Percentiles rank a stretch among this genome's conserved stretches.
These are phyloP conservation scores for Trichomonascaceae sp. DNA, from an alignment of 1,139 yeast genomes.

Conservation along the genomic window DNA sequence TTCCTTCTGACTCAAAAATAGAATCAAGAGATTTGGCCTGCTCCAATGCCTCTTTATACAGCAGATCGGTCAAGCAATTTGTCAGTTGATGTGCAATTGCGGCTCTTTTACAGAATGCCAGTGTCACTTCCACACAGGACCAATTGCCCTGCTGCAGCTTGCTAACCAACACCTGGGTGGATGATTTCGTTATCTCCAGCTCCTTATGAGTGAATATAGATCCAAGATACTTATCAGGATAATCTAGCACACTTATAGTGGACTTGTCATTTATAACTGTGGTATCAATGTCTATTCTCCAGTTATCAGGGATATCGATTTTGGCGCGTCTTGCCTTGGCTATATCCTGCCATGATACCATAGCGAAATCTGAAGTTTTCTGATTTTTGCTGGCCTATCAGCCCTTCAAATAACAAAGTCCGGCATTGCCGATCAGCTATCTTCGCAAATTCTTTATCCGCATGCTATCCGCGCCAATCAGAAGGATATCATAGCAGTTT, in stretches of 20 bases:
- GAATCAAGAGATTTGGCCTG: conserved; percentile 46
- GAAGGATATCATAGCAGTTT: not conserved
- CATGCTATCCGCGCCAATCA: not conserved
- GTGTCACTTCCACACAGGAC: conserved; percentile 6
- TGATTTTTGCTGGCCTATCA: not conserved
- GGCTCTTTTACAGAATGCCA: conserved; percentile 38
- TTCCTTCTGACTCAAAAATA: conserved; percentile 19
- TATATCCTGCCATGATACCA: not conserved
- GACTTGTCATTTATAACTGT: not conserved
- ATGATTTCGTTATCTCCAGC: conserved; percentile 1
- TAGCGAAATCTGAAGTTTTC: not conserved
- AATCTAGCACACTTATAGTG: not conserved
- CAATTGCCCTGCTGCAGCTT: not conserved
- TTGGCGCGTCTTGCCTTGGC: not conserved
- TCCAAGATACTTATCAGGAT: not conserved
- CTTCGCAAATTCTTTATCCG: no score
- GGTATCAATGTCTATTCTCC: not conserved
- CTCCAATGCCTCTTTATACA: conserved; percentile 29
- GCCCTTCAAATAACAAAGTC: not conserved
- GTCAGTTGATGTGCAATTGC: conserved; percentile 37
- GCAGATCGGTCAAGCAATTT: conserved; percentile 29
- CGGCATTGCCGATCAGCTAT: not conserved
- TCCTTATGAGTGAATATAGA: not conserved
- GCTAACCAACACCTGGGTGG: not conserved
- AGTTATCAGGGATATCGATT: not conserved